These are phyloP conservation scores for Tetradesmus lagerheimii DNA, from an alignment of 139 green algal species.

Conservation along the genomic window DNA sequence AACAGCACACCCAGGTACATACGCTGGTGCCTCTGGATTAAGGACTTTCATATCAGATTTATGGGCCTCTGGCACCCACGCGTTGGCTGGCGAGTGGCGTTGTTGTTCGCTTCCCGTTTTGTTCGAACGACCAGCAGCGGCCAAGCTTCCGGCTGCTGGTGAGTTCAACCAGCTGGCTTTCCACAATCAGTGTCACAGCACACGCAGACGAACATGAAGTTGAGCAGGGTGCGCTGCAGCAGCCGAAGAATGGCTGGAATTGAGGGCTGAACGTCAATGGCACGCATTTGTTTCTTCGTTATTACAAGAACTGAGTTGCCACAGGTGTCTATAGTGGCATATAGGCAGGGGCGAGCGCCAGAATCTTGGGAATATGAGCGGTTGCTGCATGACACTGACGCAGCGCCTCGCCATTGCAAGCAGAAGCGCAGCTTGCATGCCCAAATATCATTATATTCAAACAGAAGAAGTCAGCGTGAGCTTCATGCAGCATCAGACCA, in stretches of 20 bases:
- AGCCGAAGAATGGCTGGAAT: not conserved
- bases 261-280: not conserved
- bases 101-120: not conserved
- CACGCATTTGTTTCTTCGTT: not conserved
- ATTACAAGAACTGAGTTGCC: not conserved
- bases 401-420: not conserved
- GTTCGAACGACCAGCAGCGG: conserved; percentile 5
- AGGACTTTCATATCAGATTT: not conserved
- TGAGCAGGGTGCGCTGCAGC: not conserved
- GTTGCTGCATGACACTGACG: not conserved
- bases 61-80: not conserved
- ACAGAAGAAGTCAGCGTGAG: too few relatives aligned
- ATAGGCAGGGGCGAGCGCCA: not conserved
- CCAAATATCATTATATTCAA: too few relatives aligned
- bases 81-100: not conserved
- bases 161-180: conserved; percentile 16
- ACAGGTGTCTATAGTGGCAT: not conserved
- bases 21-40: conserved; percentile 2
- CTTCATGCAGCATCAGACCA: too few relatives aligned
- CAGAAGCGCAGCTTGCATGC: not conserved
- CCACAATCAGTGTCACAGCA: not conserved
- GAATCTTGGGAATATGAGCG: not conserved
- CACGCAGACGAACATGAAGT: not conserved
- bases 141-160: conserved; percentile 20
- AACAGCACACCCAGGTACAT: not conserved